Percentiles rank a stretch among this genome's conserved stretches.
Conservation (phyloP, 2,329 filamentous ascomycete genomes). For the Sphaerulina musiva region DNA sequence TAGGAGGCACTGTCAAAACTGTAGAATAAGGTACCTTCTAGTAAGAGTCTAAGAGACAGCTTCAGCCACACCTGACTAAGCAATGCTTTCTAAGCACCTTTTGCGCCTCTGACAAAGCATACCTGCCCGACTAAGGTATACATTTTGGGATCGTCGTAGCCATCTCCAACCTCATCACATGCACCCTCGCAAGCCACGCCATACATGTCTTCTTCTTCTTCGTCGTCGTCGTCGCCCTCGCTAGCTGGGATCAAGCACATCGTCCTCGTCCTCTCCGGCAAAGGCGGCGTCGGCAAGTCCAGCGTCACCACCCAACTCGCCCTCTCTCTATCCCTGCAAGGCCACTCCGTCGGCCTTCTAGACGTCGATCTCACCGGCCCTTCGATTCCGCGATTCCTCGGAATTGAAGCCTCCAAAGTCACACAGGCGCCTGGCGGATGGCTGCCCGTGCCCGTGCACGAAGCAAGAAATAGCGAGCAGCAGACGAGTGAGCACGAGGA, state of each 20-base stretch:
- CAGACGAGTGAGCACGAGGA: constrained; percentile 8
- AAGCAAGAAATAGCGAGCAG: constrained; percentile 34
- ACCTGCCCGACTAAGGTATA: too few species aligned
- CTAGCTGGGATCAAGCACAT: constrained; percentile 68
- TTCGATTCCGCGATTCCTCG: constrained; percentile 91
- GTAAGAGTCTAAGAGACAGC: too few species aligned
- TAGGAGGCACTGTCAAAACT: too few species aligned
- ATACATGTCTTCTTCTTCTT: too few species aligned
- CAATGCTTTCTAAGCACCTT: too few species aligned
- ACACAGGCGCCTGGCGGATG: constrained; percentile 86
- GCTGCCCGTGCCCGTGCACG: constrained; percentile 81
- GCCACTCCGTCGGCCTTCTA: constrained; percentile 85
- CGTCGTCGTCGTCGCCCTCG: constrained; percentile 33
- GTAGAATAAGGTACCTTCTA: too few species aligned
- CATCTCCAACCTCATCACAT: too few species aligned
- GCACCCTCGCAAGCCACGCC: too few species aligned
- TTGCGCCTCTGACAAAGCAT: too few species aligned
- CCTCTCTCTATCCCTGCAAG: constrained; percentile 75
- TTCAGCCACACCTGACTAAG: too few species aligned
- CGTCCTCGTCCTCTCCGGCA: constrained; percentile 82
- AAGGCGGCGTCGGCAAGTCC: constrained; percentile 96
- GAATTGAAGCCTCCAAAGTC: constrained; percentile 81
- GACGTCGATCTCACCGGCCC: constrained; percentile 95
- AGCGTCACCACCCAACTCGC: constrained; percentile 96
- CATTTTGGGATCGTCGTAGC: too few species aligned